A percentile compares a stretch with the other conserved stretches of the same genome.
Conservation (phyloP, 352 stramenopile species). For the Peronospora belbahrii region DNA sequence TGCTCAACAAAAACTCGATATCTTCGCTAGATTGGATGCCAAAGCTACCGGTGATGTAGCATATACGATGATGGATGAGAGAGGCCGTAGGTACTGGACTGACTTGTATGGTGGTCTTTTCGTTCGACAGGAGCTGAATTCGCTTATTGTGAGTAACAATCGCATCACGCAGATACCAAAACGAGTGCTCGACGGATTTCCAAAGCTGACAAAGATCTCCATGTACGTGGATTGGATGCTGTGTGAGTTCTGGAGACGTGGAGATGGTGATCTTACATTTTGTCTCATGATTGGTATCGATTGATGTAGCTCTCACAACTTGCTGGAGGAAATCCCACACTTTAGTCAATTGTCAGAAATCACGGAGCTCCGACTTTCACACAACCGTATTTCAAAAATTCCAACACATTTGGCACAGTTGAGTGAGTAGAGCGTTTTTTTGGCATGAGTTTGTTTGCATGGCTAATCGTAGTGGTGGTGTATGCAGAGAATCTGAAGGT, state of each 20-base stretch:
- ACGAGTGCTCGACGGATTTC: slow-evolving; percentile 55
- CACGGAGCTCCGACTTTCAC: slow-evolving; percentile 71
- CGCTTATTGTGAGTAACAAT: slow-evolving; percentile 82
- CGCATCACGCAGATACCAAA: slow-evolving; percentile 58
- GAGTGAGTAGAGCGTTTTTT: slow-evolving; percentile 36
- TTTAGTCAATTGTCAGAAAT: slow-evolving; percentile 54
- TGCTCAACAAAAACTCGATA: slow-evolving; percentile 83
- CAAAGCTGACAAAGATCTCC: slow-evolving; percentile 76
- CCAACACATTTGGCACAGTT: slow-evolving; percentile 51
- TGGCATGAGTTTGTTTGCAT: neutral
- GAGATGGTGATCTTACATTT: neutral
- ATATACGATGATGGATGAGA: neutral
- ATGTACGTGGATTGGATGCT: slow-evolving; percentile 36
- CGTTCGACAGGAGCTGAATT: slow-evolving; percentile 54
- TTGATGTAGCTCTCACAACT: slow-evolving; percentile 59
- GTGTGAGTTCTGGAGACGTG: neutral
- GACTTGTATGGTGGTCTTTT: slow-evolving; percentile 6
- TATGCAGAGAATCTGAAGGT: slow-evolving; percentile 67
- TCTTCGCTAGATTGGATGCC: slow-evolving; percentile 78
- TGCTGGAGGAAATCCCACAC: slow-evolving; percentile 65
- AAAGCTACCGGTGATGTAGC: slow-evolving; percentile 37
- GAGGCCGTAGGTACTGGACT: neutral
- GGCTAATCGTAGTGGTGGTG: slow-evolving; percentile 5
- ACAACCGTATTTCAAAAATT: slow-evolving; percentile 74
- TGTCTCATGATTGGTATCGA: slow-evolving; percentile 2